Evolutionary conservation across 164 flowering plant species (phyloP), one percentile per base, ranked within the genome.

Genomic region (Dillenia suffruticosa): DNA sequence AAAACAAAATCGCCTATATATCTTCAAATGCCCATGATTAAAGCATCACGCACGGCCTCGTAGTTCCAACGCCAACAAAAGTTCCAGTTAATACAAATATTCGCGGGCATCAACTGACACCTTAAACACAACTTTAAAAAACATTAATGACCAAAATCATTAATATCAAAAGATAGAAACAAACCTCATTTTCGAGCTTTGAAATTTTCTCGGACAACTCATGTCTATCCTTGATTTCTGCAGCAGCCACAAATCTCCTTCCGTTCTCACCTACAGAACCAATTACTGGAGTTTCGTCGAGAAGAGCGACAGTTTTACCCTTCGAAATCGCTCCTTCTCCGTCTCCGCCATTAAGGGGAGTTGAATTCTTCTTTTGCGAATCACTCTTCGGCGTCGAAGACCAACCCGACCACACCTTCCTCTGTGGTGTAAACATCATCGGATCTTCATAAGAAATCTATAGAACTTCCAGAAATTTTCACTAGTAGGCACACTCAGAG

Each of bases 361-460:
- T 32, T 32, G 40, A 32, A 32, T 32, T 32, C 40, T 32, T 32
- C 40, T 32, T 32, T 32, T 32, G 40, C 40, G 40, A 32, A 32
- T 32, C 40, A 32, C 40, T 32, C 32, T 70, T 66, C 52, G 89
- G 87, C 63, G 86, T 73, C 1, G 70, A 65, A 9, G 70, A 43
- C 68, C 72, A 66, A 19, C 73, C 68, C 14, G 83, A 64, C 75
- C 75, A 78, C 51, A 71, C 60, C 72, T 75, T 85, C 70, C 73
- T 80, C 82, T 83, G 96, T 8, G 96, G 92, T 54, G 96, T 82
- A 60, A 85, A 87, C 97, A 89, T 92, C 40, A 32, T 5, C 40
- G 7, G 40, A 32, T 32, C 40, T 32, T 32, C 40, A 32, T 32
- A 32, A 4, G 40, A 32, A 32, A 32, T 32, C 40, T 32, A 32